Conservation (phyloP, 2,329 filamentous ascomycete species). For the Venturia asperata region DNA sequence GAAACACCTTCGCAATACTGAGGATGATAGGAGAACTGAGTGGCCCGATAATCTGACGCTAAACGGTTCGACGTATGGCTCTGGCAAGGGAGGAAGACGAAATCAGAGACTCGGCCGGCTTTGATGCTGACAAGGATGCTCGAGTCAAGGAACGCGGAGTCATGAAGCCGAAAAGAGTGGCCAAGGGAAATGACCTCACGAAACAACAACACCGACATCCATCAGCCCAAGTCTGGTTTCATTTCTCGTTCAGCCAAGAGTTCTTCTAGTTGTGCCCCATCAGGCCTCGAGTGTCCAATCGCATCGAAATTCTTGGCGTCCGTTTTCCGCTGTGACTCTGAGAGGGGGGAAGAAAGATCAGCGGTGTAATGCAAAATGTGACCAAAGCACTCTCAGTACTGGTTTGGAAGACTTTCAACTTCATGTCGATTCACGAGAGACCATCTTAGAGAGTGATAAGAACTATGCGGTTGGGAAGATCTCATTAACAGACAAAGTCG, state of each 20-base stretch:
- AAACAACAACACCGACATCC: not conserved
- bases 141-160: not conserved
- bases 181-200: not conserved
- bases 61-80: not conserved
- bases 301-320: not conserved
- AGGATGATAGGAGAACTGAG: not conserved
- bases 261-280: not conserved
- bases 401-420: not conserved
- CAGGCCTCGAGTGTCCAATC: not conserved
- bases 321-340: not conserved
- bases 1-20: not conserved
- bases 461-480: constrained; percentile 18
- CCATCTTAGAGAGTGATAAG: not conserved
- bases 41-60: not conserved
- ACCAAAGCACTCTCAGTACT: not conserved
- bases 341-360: not conserved
- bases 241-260: not conserved
- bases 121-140: not conserved
- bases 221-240: not conserved
- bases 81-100: not conserved
- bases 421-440: not conserved
- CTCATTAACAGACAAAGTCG: constrained; percentile 19
- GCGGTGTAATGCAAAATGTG: not conserved
- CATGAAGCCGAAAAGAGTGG: not conserved
- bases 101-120: not conserved